phyloP scores from a whole-genome alignment of 139 green algal genomes.

The Microglena sp. region DNA sequence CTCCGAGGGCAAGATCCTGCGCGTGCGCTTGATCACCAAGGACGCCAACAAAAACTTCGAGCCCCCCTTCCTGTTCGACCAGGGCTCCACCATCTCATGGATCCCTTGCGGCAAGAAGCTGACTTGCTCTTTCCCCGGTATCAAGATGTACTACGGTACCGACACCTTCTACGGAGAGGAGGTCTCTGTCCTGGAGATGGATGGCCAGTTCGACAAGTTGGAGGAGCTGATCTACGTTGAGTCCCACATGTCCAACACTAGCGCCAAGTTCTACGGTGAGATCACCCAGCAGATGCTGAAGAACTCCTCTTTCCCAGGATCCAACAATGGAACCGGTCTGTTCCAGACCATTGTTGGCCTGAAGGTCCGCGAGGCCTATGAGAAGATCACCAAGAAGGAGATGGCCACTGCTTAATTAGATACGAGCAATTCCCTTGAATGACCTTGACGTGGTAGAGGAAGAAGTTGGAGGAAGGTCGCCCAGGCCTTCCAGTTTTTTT shows the following conservation, averaged over 20 bases:
- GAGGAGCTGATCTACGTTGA: conserved; percentile 99
- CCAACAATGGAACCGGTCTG: conserved; percentile 98
- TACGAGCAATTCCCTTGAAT: too few relatives aligned
- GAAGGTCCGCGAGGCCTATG: too few relatives aligned
- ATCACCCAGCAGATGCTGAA: conserved; percentile 99
- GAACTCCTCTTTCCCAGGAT: conserved; percentile 92
- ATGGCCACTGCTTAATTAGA: too few relatives aligned
- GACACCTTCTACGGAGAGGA: conserved; percentile 82
- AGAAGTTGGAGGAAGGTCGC: too few relatives aligned
- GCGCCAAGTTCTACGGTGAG: conserved; percentile 96
- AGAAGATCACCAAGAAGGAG: too few relatives aligned
- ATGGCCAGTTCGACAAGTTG: conserved; percentile 98
- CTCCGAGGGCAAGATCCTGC: conserved; percentile 96
- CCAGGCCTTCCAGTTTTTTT: too few relatives aligned
- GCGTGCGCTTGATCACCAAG: conserved; percentile 99
- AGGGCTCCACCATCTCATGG: conserved; percentile 98
- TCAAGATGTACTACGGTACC: conserved; percentile 87
- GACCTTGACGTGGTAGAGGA: too few relatives aligned
- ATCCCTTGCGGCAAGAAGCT: conserved; percentile 99
- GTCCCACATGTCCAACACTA: conserved; percentile 94
- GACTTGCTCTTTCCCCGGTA: conserved; percentile 95
- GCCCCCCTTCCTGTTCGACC: conserved; percentile 94
- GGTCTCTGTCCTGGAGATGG: conserved; percentile 93
- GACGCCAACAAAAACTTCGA: conserved; percentile 63
- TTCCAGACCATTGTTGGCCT: conserved; percentile 96